These are phyloP conservation scores for Rhizophagus prolifer DNA, from an alignment of 192 early-diverging fungal genomes.

Conservation along the genomic window DNA sequence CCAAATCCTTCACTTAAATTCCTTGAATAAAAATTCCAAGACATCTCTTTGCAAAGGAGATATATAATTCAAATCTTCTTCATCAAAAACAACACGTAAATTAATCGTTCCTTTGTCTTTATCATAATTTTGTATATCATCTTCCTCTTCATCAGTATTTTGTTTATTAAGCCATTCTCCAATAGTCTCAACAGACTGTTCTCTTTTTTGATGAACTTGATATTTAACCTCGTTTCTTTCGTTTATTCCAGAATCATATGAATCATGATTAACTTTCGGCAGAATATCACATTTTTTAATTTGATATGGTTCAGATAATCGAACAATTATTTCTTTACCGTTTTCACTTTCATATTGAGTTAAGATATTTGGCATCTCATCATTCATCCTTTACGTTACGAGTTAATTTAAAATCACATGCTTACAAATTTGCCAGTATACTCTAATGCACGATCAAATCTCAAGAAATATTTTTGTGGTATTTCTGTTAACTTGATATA, in stretches of 20 bases:
- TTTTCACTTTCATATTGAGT: neutral
- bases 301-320: slow-evolving; percentile 6
- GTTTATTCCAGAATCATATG: neutral
- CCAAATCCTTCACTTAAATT: neutral
- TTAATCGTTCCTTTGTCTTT: neutral
- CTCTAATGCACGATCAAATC: slow-evolving; percentile 4
- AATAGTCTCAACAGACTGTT: neutral
- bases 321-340: neutral
- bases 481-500: slow-evolving; percentile 1
- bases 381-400: neutral
- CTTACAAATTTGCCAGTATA: slow-evolving; percentile 15
- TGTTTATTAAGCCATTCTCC: neutral
- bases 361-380: slow-evolving; percentile 3
- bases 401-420: neutral
- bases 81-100: neutral
- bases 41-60: neutral
- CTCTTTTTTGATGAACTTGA: neutral
- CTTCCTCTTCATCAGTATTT: neutral
- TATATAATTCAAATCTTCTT: neutral
- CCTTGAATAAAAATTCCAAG: neutral
- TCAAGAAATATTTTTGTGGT: neutral
- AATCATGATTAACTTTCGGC: neutral
- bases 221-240: no score
- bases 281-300: neutral
- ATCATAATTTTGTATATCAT: neutral